Evolutionary conservation across 257 asterid genomes (phyloP), one percentile per base, ranked within the genome.

Genomic region (Solanum sparsipilum): DNA sequence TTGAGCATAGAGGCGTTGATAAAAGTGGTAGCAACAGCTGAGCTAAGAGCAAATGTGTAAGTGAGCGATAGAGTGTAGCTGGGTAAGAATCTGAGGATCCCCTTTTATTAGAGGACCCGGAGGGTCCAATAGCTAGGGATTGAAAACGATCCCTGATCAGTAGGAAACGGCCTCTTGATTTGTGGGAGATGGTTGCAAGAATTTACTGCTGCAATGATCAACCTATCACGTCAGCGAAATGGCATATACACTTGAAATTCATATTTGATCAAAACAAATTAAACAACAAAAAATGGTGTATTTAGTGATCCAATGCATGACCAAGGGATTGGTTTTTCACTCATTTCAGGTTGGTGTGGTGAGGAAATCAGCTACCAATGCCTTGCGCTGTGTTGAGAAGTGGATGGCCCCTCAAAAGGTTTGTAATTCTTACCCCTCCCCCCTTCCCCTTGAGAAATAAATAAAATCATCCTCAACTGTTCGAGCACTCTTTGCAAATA

Each of bases 331-430:
- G 73, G 7, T 48, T 86, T 78, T n/a, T 20, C 65, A 8, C 68
- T 44, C 85, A 27, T 81, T 81, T 46, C 91, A 97, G 99, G 78
- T 97, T 90, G 99, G 99, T 63, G 91, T 97, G 83, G 93, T 95
- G 91, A 93, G 91, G 89, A 95, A 93, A 93, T 94, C 98, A 31
- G 98, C 94, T 1, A 90, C 85, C 2, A 29, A 91, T 68, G 35
- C 98, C 38, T 89, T 96, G 92, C 88, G 35, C 27, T 88, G 90
- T 87, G 76, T 97, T 73, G 92, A 93, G 82, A 89, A 91, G 90
- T 97, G 99, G 99, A 93, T 95, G 95, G 94, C 95, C 83, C 95
- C 95, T 35, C 94, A 94, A 88, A 95, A 94, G 98, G 99, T 95
- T n/a, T 3, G 73, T 39, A 56, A 6, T 88, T 38, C 48, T 5